A percentile compares a stretch with the other conserved stretches of the same genome.
These are phyloP conservation scores for Diaporthe vexans DNA, from an alignment of 2,329 filamentous ascomycete genomes.

Conservation along the genomic window DNA sequence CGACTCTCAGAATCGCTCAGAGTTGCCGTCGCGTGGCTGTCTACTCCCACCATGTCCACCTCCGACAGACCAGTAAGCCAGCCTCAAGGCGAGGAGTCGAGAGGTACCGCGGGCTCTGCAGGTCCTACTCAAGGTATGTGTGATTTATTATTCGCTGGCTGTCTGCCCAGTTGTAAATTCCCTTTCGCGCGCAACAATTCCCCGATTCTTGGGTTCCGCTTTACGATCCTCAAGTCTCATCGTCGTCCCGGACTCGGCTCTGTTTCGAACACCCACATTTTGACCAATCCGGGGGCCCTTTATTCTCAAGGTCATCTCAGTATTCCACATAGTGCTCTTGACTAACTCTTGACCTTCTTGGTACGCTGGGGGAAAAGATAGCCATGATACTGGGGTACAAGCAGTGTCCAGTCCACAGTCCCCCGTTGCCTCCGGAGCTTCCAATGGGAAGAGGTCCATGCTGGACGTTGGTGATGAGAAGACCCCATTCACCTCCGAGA, in stretches of 20 bases:
- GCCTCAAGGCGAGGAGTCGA: slow-evolving; percentile 26
- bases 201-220: slow-evolving; percentile 11
- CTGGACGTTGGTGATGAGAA: slow-evolving; percentile 24
- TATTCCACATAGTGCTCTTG: slow-evolving; percentile 24
- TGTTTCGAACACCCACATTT: slow-evolving; percentile 27
- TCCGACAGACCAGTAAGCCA: slow-evolving; percentile 27
- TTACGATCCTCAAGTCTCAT: slow-evolving; percentile 30
- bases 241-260: slow-evolving; percentile 21
- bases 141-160: slow-evolving; percentile 11
- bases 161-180: neutral
- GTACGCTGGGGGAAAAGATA: slow-evolving; percentile 21
- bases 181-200: slow-evolving; percentile 2
- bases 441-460: slow-evolving; percentile 29
- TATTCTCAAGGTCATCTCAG: slow-evolving; percentile 12
- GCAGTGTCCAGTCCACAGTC: slow-evolving; percentile 20
- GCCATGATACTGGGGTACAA: slow-evolving; percentile 15
- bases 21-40: slow-evolving; percentile 7
- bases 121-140: slow-evolving; percentile 26
- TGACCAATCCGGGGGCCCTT: slow-evolving; percentile 26
- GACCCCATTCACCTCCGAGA: slow-evolving; percentile 11
- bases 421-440: neutral
- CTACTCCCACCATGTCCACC: slow-evolving; percentile 24
- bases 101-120: neutral
- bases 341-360: slow-evolving; percentile 34
- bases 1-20: neutral